A percentile compares a stretch with the other conserved stretches of the same genome.
Evolutionary conservation across 1,139 yeast genomes (phyloP).

Genomic region (Nadsonia starkeyi-henricii): DNA sequence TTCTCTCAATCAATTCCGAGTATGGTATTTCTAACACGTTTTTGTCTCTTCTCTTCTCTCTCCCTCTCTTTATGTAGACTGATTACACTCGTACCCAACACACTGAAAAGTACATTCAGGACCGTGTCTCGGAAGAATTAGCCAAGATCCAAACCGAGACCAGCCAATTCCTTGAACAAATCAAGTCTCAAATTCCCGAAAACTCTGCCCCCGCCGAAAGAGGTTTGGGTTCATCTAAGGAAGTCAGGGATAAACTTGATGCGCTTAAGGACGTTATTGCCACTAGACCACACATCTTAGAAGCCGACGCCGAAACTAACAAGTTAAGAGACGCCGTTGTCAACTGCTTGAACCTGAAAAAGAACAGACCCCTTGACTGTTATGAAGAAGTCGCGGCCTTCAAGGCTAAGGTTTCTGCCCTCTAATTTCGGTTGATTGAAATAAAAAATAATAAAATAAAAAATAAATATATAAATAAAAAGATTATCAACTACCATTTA

Average conservation of each 20-base stretch:
- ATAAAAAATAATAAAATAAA: too few species aligned
- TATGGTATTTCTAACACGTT: neutral
- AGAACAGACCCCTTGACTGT: constrained; percentile 69
- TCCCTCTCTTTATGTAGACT: constrained; percentile 30
- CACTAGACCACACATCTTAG: constrained; percentile 24
- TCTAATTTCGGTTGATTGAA: constrained; percentile 18
- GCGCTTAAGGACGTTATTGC: constrained; percentile 28
- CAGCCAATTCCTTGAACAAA: constrained; percentile 30
- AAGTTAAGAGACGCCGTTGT: constrained; percentile 45
- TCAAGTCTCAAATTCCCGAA: constrained; percentile 28
- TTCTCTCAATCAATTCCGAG: too few species aligned
- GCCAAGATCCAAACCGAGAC: constrained; percentile 49
- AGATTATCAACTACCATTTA: too few species aligned
- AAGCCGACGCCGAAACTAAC: constrained; percentile 26
- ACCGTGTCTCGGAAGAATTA: constrained; percentile 56
- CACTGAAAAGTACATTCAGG: constrained; percentile 65
- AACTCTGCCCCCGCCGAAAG: constrained; percentile 16
- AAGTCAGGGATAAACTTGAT: constrained; percentile 31
- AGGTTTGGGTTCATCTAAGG: constrained; percentile 9
- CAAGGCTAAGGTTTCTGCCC: constrained; percentile 28
- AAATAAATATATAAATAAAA: too few species aligned
- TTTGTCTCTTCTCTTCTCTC: neutral
- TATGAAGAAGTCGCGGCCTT: constrained; percentile 74
- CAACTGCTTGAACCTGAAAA: constrained; percentile 53
- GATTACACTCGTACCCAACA: constrained; percentile 73